A percentile compares a stretch with the other conserved stretches of the same genome.
Conservation (phyloP, 169 alveolate species). For the Plasmodium coatneyi region DNA sequence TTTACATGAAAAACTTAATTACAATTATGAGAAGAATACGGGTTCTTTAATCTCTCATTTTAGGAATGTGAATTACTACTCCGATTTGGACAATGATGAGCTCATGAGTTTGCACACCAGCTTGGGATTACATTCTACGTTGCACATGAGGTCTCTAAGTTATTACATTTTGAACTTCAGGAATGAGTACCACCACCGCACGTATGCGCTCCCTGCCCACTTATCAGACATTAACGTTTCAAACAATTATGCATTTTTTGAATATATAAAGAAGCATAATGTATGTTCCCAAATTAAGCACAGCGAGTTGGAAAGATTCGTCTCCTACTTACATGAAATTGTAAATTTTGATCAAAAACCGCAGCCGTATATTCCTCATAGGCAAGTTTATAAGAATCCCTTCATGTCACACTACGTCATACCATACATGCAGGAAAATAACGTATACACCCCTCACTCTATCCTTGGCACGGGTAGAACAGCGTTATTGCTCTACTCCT, state of each 20-base stretch:
- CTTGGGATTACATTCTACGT: conserved; percentile 54
- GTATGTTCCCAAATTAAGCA: conserved; percentile 23
- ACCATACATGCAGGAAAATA: conserved; percentile 3
- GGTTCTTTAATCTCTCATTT: conserved; percentile 55
- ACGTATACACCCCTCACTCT: conserved; percentile 36
- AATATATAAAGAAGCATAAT: conserved; percentile 25
- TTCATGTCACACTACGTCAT: conserved; percentile 29
- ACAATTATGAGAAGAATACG: conserved; percentile 15
- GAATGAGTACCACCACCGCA: conserved; percentile 50
- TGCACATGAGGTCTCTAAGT: conserved; percentile 61
- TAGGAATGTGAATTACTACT: conserved; percentile 34
- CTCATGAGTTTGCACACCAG: conserved; percentile 20
- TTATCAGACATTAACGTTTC: conserved; percentile 61
- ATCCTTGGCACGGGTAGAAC: conserved; percentile 61
- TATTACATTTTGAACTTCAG: conserved; percentile 63
- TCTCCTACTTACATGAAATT: conserved; percentile 58
- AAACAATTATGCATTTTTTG: conserved; percentile 33
- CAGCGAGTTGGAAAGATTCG: conserved; percentile 13
- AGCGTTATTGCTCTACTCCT: conserved; percentile 16
- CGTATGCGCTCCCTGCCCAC: conserved; percentile 38
- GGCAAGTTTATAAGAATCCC: conserved; percentile 60
- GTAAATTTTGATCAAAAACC: conserved; percentile 66
- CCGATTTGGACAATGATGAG: conserved; percentile 75
- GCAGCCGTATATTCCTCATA: conserved; percentile 50
- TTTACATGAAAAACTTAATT: conserved; percentile 31